These are phyloP conservation scores for Pulveroboletus ravenelii DNA, from an alignment of 768 basidiomycete genomes.

Conservation along the genomic window DNA sequence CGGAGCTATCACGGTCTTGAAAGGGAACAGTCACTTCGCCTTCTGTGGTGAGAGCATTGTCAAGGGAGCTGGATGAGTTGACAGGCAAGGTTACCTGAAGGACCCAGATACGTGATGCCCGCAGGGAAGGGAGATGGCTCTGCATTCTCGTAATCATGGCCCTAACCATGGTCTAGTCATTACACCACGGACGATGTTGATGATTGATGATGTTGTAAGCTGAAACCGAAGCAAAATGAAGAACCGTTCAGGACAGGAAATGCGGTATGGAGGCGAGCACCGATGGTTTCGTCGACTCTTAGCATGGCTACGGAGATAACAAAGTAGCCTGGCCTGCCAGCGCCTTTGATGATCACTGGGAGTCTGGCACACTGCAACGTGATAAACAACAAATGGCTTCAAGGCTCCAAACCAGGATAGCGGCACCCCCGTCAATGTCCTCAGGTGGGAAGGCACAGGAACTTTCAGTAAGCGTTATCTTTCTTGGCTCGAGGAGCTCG, in stretches of 20 bases:
- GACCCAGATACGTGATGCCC: conserved; percentile 63
- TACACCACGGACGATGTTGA: too few species aligned
- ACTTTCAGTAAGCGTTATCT: conserved; percentile 63
- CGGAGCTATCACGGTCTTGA: conserved; percentile 50
- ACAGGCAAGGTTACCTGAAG: conserved; percentile 50
- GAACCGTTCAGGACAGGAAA: conserved; percentile 48
- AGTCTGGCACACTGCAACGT: not conserved
- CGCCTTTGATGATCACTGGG: too few species aligned
- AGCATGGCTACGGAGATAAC: too few species aligned
- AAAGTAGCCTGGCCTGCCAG: conserved; percentile 46
- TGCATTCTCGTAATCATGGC: conserved; percentile 61
- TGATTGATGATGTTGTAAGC: conserved; percentile 22
- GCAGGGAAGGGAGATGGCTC: conserved; percentile 56
- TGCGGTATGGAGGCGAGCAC: conserved; percentile 57
- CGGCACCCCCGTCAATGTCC: conserved; percentile 53
- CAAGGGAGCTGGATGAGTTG: conserved; percentile 77
- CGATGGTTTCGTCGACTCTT: conserved; percentile 55
- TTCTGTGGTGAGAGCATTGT: conserved; percentile 70
- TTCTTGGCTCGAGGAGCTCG: conserved; percentile 40
- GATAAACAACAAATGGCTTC: not conserved
- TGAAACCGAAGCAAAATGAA: conserved; percentile 87
- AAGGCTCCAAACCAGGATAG: not conserved
- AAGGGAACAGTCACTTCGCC: conserved; percentile 71
- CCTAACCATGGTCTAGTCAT: conserved; percentile 56
- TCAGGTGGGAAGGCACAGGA: conserved; percentile 53